Evolutionary conservation across 441 rosid genomes (phyloP).

Genomic region (Erodium trifolium): DNA sequence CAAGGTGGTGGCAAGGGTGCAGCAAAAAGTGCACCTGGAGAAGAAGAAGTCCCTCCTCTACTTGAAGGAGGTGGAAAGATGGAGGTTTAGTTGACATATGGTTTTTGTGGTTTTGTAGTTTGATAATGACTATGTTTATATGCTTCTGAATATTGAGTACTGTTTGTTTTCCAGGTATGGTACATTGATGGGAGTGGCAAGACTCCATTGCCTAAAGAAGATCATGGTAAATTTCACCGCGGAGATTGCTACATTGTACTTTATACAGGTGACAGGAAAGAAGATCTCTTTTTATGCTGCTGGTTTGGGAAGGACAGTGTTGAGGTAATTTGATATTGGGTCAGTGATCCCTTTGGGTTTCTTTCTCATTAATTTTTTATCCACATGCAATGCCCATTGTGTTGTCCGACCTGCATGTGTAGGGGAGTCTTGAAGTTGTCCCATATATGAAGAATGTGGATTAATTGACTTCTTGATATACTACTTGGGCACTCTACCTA

Average conservation of each 20-base stretch:
- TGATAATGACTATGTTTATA: not conserved
- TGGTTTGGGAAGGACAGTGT: conserved; percentile 89
- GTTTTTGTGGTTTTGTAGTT: conserved; percentile 3
- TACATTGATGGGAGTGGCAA: conserved; percentile 70
- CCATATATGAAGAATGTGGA: too few relatives aligned
- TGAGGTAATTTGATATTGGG: conserved; percentile 71
- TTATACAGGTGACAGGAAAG: conserved; percentile 94
- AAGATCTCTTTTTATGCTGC: conserved; percentile 72
- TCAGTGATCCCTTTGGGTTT: too few relatives aligned
- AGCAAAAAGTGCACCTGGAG: conserved; percentile 58
- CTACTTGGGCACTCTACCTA: too few relatives aligned
- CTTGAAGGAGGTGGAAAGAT: conserved; percentile 95
- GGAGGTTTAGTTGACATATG: conserved; percentile 54
- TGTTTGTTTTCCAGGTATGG: conserved; percentile 67
- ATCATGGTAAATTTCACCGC: conserved; percentile 82
- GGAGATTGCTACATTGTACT: conserved; percentile 96
- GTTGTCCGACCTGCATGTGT: too few relatives aligned
- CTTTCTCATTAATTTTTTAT: too few relatives aligned
- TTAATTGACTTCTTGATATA: too few relatives aligned
- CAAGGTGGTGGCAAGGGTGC: conserved; percentile 92
- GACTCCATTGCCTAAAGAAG: conserved; percentile 71
- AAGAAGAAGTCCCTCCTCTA: conserved; percentile 91
- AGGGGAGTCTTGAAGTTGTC: too few relatives aligned
- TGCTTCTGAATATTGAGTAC: conserved; percentile 12
- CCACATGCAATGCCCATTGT: too few relatives aligned